A percentile compares a stretch with the other conserved stretches of the same genome.
These are phyloP conservation scores for Nicotiana paniculata DNA, from an alignment of 257 asterid species.

Conservation along the genomic window DNA sequence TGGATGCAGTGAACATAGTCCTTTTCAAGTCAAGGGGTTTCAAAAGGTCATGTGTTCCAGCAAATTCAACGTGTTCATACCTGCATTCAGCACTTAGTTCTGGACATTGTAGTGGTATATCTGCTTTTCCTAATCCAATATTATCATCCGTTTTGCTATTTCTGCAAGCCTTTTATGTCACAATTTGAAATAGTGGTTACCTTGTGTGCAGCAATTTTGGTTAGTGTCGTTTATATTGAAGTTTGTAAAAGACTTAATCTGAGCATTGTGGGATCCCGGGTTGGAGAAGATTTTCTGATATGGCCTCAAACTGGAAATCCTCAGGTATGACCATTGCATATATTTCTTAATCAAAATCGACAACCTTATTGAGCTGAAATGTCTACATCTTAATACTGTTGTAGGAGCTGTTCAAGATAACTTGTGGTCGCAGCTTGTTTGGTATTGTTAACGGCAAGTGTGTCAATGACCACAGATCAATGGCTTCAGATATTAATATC, in stretches of 20 bases:
- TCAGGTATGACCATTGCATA: conserved; percentile 39
- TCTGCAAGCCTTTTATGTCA: not conserved
- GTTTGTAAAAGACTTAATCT: conserved; percentile 82
- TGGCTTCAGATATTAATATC: conserved; percentile 81
- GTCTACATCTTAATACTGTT: not conserved
- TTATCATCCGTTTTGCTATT: not conserved
- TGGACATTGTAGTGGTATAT: conserved; percentile 65
- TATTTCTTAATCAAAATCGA: no score
- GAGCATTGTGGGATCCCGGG: conserved; percentile 81
- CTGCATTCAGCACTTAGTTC: conserved; percentile 71
- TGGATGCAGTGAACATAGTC: conserved; percentile 74
- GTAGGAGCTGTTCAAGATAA: conserved; percentile 74
- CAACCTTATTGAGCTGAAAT: not conserved
- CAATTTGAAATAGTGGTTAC: conserved; percentile 9
- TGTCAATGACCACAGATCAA: conserved; percentile 72
- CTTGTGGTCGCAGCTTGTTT: conserved; percentile 74
- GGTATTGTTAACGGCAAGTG: conserved; percentile 77
- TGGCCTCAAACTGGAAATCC: conserved; percentile 89
- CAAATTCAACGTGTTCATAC: conserved; percentile 71
- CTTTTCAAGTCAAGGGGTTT: conserved; percentile 68
- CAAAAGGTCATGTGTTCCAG: conserved; percentile 55
- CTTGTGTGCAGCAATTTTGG: conserved; percentile 62
- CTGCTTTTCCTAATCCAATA: not conserved
- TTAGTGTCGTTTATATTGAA: conserved; percentile 83
- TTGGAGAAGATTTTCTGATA: conserved; percentile 91